phyloP scores from a whole-genome alignment of 1,139 yeast genomes.

The Magnusiomyces paraingens region DNA sequence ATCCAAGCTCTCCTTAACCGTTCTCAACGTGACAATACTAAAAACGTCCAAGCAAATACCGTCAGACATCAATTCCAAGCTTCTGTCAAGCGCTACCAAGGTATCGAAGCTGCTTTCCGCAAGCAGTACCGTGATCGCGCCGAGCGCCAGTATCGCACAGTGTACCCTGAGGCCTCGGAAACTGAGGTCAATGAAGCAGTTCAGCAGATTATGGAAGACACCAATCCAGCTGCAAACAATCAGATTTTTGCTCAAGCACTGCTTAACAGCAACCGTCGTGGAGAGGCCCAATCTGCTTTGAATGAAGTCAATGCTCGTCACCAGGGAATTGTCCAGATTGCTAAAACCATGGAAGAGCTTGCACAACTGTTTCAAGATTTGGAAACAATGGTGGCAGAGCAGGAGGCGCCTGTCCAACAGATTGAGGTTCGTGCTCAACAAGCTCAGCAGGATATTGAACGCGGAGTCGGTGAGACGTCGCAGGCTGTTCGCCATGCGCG shows the following conservation, averaged over 20 bases:
- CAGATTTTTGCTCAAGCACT: slow-evolving; percentile 94
- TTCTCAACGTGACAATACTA: slow-evolving; percentile 65
- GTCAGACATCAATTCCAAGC: slow-evolving; percentile 80
- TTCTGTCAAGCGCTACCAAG: slow-evolving; percentile 79
- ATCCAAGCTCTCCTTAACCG: slow-evolving; percentile 72
- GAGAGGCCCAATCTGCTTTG: slow-evolving; percentile 92
- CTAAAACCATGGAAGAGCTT: slow-evolving; percentile 91
- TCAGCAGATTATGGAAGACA: slow-evolving; percentile 44
- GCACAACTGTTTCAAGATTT: slow-evolving; percentile 92
- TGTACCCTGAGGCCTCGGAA: slow-evolving; percentile 87
- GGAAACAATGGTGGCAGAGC: slow-evolving; percentile 95
- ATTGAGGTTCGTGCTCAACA: slow-evolving; percentile 73
- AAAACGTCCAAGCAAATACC: slow-evolving; percentile 85
- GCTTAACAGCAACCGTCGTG: slow-evolving; percentile 86
- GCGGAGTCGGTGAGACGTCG: slow-evolving; percentile 90
- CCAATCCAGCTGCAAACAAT: slow-evolving; percentile 50
- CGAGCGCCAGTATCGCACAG: slow-evolving; percentile 80
- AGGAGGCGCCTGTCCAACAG: slow-evolving; percentile 80
- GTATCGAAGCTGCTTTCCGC: slow-evolving; percentile 79
- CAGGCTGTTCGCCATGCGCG: slow-evolving; percentile 86
- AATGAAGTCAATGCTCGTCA: slow-evolving; percentile 96
- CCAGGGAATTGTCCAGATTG: slow-evolving; percentile 89
- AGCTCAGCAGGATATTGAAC: slow-evolving; percentile 88
- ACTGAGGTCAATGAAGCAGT: slow-evolving; percentile 78
- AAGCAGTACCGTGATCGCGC: slow-evolving; percentile 83